phyloP scores from a whole-genome alignment of 1,139 yeast species.

The Blastobotrys indianensis region DNA sequence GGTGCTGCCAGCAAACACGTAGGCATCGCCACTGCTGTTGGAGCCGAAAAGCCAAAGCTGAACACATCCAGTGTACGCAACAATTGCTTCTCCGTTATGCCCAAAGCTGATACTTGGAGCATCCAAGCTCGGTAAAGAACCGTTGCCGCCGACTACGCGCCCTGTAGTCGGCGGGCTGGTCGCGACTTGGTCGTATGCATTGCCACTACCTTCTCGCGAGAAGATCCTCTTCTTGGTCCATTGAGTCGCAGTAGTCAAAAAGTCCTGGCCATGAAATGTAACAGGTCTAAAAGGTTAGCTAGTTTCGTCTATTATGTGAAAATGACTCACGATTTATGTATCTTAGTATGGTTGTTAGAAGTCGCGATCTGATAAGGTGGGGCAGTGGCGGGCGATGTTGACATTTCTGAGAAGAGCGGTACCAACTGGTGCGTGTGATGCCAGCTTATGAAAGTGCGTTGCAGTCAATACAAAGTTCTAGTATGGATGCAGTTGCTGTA shows the following conservation, averaged over 20 bases:
- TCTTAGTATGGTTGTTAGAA: constrained; percentile 19
- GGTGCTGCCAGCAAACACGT: constrained; percentile 21
- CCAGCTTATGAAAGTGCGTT: too few species aligned
- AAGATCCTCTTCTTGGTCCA: constrained; percentile 27
- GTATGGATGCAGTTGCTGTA: too few species aligned
- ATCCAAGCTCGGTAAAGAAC: constrained; percentile 1
- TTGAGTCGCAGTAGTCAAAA: constrained; percentile 25
- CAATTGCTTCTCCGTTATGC: constrained; percentile 15
- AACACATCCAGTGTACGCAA: constrained; percentile 19
- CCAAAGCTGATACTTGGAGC: constrained; percentile 15
- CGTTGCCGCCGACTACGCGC: neutral
- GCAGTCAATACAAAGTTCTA: too few species aligned
- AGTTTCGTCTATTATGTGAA: neutral
- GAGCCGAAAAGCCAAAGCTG: constrained; percentile 23
- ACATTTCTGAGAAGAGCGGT: constrained; percentile 1
- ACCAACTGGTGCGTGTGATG: too few species aligned
- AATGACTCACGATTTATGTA: constrained; percentile 20
- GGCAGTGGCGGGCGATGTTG: constrained; percentile 11
- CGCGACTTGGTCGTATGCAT: neutral
- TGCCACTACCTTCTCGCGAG: constrained; percentile 10
- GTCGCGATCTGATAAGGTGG: constrained; percentile 15
- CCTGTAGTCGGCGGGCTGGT: constrained; percentile 4
- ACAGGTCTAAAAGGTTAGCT: constrained; percentile 15
- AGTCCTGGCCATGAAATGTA: constrained; percentile 21
- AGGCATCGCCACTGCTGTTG: constrained; percentile 16